Evolutionary conservation across 805 yeast genomes (phyloP).

Genomic region (Candida suzukii): DNA sequence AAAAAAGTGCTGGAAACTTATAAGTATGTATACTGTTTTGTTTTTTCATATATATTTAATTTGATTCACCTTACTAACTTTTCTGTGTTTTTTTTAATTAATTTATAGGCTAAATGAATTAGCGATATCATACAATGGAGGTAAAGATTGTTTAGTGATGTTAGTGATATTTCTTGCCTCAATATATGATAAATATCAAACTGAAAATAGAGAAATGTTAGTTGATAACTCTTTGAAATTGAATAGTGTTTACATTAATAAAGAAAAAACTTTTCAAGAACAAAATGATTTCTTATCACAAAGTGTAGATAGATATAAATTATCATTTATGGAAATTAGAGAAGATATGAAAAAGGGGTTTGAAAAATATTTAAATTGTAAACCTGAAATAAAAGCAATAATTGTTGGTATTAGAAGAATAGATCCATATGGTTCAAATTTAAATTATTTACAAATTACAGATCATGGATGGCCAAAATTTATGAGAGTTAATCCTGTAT

Average conservation of each 20-base stretch:
- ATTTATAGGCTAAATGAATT: conserved; percentile 34
- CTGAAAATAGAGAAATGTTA: conserved; percentile 7
- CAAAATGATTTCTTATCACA: conserved; percentile 56
- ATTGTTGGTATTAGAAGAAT: conserved; percentile 83
- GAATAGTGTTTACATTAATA: conserved; percentile 67
- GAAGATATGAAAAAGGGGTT: conserved; percentile 63
- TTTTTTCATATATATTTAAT: not conserved
- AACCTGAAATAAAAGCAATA: conserved; percentile 59
- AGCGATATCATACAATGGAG: conserved; percentile 90
- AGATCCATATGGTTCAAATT: conserved; percentile 71
- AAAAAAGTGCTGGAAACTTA: conserved; percentile 13
- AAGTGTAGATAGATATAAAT: conserved; percentile 47
- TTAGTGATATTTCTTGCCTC: conserved; percentile 65
- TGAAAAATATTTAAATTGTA: conserved; percentile 42
- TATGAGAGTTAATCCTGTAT: conserved; percentile 76
- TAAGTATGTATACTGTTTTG: conserved; percentile 1
- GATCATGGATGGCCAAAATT: conserved; percentile 92
- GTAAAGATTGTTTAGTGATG: conserved; percentile 93
- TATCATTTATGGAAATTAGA: conserved; percentile 39
- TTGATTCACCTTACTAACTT: not conserved
- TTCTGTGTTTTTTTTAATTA: too few species aligned
- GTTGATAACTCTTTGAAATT: conserved; percentile 27
- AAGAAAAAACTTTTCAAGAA: conserved; percentile 65
- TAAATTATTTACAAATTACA: conserved; percentile 61
- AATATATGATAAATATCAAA: conserved; percentile 16